phyloP scores from a whole-genome alignment of 2,329 filamentous ascomycete species.

The Trichophyton mentagrophytes region DNA sequence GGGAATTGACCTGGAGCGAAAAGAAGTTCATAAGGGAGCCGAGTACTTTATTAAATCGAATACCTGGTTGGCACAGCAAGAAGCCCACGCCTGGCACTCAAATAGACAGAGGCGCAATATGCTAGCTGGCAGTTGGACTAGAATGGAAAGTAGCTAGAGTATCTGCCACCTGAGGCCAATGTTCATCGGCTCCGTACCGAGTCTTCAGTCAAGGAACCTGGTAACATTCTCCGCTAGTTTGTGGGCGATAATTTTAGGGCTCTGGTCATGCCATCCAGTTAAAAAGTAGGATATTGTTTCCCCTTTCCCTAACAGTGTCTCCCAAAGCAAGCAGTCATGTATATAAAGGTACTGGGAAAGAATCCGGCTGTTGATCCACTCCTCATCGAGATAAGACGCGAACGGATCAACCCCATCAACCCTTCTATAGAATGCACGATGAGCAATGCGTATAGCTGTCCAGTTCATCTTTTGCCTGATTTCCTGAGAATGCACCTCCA shows the following conservation, averaged over 20 bases:
- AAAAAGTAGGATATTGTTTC: background rate
- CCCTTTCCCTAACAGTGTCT: background rate
- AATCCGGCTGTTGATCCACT: background rate
- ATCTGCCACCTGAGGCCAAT: background rate
- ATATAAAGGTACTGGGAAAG: background rate
- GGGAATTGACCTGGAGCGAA: background rate
- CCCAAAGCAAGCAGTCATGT: background rate
- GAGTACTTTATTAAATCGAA: background rate
- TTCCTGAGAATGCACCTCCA: background rate
- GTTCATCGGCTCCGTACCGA: background rate
- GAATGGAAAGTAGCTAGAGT: background rate
- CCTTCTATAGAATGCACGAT: background rate
- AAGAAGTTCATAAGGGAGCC: slow-evolving; percentile 2
- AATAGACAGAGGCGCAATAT: background rate
- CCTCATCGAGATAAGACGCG: background rate
- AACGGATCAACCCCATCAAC: background rate
- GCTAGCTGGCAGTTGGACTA: background rate
- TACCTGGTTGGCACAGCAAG: background rate
- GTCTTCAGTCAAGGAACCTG: background rate
- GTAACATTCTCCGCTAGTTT: background rate
- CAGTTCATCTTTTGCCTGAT: background rate
- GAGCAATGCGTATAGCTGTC: background rate
- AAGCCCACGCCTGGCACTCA: background rate
- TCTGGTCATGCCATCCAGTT: background rate
- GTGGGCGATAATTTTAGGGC: background rate